Evolutionary conservation across 1,284 basidiomycete species (phyloP).

Genomic region (Trichosporon faecale): DNA sequence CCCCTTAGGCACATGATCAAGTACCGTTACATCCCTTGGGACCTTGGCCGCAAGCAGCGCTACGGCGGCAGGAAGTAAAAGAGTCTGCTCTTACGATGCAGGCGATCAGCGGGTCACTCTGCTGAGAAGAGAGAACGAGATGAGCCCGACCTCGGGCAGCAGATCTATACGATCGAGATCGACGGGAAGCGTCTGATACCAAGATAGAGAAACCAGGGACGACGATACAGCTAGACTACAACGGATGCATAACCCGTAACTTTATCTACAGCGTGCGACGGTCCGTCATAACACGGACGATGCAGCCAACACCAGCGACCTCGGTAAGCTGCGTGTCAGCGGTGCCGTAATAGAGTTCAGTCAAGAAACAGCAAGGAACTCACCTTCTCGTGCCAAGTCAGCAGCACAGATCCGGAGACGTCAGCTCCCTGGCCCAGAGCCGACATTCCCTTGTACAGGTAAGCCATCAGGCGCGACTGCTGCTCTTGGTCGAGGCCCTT

Average conservation of each 20-base stretch:
- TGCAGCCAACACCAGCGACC: constrained; percentile 90
- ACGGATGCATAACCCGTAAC: constrained; percentile 23
- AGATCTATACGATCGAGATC: not conserved
- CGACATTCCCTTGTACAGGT: constrained; percentile 74
- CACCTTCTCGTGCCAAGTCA: constrained; percentile 96
- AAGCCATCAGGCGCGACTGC: constrained; percentile 96
- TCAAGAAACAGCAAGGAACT: constrained; percentile 32
- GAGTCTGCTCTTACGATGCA: not conserved
- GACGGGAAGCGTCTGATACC: not conserved
- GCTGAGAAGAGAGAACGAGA: not conserved
- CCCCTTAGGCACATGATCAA: constrained; percentile 89
- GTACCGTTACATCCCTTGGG: constrained; percentile 70
- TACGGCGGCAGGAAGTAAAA: constrained; percentile 44
- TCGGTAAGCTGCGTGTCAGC: constrained; percentile 72
- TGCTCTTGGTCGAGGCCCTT: constrained; percentile 71
- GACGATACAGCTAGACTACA: constrained; percentile 20
- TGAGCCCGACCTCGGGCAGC: not conserved
- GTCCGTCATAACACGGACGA: constrained; percentile 97
- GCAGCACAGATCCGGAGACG: constrained; percentile 79
- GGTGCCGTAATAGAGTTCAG: not conserved
- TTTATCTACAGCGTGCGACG: constrained; percentile 65
- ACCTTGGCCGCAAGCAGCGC: constrained; percentile 49
- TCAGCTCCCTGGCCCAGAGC: constrained; percentile 71
- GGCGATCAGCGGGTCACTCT: not conserved
- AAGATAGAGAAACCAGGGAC: not conserved